Evolutionary conservation across 2,329 filamentous ascomycete genomes (phyloP).

Genomic region (Falciphora oryzae): DNA sequence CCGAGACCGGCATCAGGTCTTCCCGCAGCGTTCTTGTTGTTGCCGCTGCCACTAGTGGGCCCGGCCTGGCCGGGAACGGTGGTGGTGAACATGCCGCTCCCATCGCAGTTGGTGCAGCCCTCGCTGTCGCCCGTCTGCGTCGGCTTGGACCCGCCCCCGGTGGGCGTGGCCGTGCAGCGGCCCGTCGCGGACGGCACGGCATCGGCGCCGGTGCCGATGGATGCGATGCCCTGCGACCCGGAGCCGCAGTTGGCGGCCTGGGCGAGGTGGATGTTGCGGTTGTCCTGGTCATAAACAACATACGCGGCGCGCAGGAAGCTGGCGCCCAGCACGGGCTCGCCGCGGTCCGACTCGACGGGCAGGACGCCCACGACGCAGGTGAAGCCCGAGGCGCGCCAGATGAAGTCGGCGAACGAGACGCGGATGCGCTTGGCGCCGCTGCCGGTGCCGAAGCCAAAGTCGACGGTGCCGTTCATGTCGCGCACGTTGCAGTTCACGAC

Average conservation of each 20-base stretch:
- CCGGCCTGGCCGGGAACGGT: neutral
- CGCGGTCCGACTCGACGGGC: constrained; percentile 12
- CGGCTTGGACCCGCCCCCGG: neutral
- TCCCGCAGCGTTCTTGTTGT: too few relatives aligned
- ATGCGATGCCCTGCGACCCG: neutral
- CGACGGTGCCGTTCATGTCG: constrained; percentile 27
- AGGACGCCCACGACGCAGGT: constrained; percentile 18
- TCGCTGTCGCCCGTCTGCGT: neutral
- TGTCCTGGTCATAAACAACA: constrained; percentile 12
- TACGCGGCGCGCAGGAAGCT: constrained; percentile 22
- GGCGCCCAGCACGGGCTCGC: constrained; percentile 21
- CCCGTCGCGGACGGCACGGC: constrained; percentile 8
- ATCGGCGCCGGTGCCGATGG: constrained; percentile 5
- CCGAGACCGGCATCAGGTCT: too few relatives aligned
- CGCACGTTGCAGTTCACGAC: constrained; percentile 34
- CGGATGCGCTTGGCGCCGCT: constrained; percentile 31
- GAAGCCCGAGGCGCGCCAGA: constrained; percentile 17
- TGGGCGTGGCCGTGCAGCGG: constrained; percentile 4
- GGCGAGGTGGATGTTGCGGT: constrained; percentile 10
- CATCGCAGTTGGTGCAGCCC: constrained; percentile 4
- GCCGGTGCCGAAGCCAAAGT: constrained; percentile 35
- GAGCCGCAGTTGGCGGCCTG: constrained; percentile 10
- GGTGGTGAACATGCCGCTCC: neutral
- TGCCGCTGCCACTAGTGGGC: too few relatives aligned
- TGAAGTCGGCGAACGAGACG: constrained; percentile 33